Base-by-base conservation (phyloP, 441 rosid species). In the Adansonia madagascariensis region DNA sequence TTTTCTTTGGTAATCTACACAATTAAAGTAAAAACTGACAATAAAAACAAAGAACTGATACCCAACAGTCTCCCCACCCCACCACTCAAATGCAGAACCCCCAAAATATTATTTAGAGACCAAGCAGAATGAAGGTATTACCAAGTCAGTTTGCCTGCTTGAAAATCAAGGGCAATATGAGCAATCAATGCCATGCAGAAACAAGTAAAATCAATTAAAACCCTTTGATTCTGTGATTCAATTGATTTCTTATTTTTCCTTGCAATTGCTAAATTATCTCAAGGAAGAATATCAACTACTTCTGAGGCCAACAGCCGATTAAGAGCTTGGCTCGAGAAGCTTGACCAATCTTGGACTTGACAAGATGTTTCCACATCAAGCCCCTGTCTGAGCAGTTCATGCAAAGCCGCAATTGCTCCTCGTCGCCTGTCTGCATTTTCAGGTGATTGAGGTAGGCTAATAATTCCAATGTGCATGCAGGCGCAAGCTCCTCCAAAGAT, bases 401-500 rank as follows among this genome's bases (percentile, higher is more conserved):
- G 88, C 87, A 95, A 75, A 53, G 99, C 97, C 76, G 95, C 90
- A 82, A 93, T 89, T 44, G 99, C 97, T 80, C 98, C 97, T 81
- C 82, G 85, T 85, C 95, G 89, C 77, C 92, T 85, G 81, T 91
- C 97, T 71, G 90, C 88, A 84, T 92, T 90, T 85, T 94, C 99
- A 71, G 95, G 94, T 55, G 90, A 85, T 70, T 70, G 86, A 75
- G 97, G 91, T 89, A 91, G 85, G 83, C 91, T 80, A 95, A 85
- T 81, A 95, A 85, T 83, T 95, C 98, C 92, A 95, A 86, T 55
- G 97, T 88, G 90, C 99, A 95, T 65, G 97, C 97, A 76, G 99
- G 97, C 77, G 97, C 99, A 82, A 91, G 99, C 92, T 92, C 97
- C 86, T 95, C 99, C 78, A 95, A 79, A 53, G 99, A 95, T 78